phyloP scores from a whole-genome alignment of 1,284 basidiomycete species.

The Irpex lacteus region DNA sequence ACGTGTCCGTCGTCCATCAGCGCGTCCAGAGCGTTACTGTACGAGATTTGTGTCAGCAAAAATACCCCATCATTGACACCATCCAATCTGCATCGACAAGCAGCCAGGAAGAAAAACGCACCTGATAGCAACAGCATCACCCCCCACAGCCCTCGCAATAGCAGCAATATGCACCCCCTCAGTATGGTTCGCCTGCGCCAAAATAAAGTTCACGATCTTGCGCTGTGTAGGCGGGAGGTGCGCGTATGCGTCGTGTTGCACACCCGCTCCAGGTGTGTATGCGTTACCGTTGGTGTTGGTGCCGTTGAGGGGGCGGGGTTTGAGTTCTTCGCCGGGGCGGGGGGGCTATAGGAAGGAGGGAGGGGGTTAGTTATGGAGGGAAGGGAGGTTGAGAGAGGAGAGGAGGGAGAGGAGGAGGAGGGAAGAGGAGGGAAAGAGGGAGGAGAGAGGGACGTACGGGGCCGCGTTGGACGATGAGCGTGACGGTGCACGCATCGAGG shows the following conservation, averaged over 20 bases:
- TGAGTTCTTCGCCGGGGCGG: slow-evolving; percentile 18
- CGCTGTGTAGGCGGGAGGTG: slow-evolving; percentile 44
- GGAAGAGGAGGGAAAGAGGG: background rate
- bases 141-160: slow-evolving; percentile 35
- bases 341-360: slow-evolving; percentile 26
- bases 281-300: slow-evolving; percentile 29
- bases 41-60: too few relatives aligned
- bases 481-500: slow-evolving; percentile 52
- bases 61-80: too few relatives aligned
- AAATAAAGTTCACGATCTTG: slow-evolving; percentile 47
- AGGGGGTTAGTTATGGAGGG: background rate
- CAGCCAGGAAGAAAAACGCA: too few relatives aligned
- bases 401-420: too few relatives aligned
- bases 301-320: too few relatives aligned
- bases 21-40: slow-evolving; percentile 42
- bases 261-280: slow-evolving; percentile 31
- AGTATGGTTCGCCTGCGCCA: slow-evolving; percentile 27
- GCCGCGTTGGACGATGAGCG: slow-evolving; percentile 39
- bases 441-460: slow-evolving; percentile 26
- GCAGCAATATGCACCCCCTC: slow-evolving; percentile 51
- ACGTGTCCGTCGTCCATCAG: slow-evolving; percentile 56
- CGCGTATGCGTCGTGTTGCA: slow-evolving; percentile 31
- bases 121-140: slow-evolving; percentile 36
- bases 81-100: too few relatives aligned
- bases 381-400: too few relatives aligned